Evolutionary conservation across 202 grass and related monocot genomes (phyloP), one percentile per base, ranked within the genome.

Genomic region (Eragrostis tef): DNA sequence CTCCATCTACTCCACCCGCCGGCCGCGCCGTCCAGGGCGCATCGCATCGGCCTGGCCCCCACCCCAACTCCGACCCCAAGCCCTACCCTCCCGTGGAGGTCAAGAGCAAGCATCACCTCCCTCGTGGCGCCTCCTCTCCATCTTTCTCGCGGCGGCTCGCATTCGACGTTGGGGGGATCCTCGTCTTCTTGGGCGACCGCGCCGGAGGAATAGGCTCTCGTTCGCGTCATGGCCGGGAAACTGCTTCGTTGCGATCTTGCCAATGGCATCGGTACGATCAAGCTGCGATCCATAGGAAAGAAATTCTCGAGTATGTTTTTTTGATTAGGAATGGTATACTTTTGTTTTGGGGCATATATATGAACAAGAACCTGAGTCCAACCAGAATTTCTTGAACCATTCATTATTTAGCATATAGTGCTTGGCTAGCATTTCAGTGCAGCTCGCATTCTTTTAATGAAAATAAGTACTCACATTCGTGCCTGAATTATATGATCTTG

Each of bases 1-100:
- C 90, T 83, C 72, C 84, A 79, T 48, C 79, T 83, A 39, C 78
- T 90, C 64, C 73, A 90, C 56, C 85, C 87, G 22, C 82, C 80
- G 9, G 65, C 75, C 24, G 57, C 87, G 21, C 85, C 85, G 34
- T 60, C 83, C 52, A 92, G 86, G 76, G 44, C 87, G 64, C 77
- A 90, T 2, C 89, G 94, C 83, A 81, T 97, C 85, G 89, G 91
- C 62, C 80, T 97, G 22, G 46, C 71, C 12, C 60, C 67, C 76
- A 76, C 60, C 61, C 21, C 6, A 22, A 54, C 60, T 53, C 21
- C 6, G 24, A 54, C 60, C 26, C 58, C 46, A 48, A 26, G 4
- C 70, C 71, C 16, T 26, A 75, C 36, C 39, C 3, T 57, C 16
- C 56, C 66, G 89, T 90, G 89, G 94, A 90, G 70, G 78, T 92